Conservation (phyloP, 106 monocot genomes). For the Dendrobium catenatum region DNA sequence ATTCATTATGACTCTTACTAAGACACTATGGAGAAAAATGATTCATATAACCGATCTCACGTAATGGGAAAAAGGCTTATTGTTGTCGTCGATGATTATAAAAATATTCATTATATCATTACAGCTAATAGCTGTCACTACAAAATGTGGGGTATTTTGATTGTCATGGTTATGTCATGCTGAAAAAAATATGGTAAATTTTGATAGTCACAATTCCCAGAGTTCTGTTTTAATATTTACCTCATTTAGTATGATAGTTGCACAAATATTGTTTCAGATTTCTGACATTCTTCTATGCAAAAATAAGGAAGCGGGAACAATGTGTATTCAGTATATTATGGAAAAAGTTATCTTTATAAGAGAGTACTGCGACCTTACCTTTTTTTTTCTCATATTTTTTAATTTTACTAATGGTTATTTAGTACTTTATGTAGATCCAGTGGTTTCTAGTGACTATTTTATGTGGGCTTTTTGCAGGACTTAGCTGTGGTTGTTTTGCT, state of each 20-base stretch:
- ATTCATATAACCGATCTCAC: too few species aligned
- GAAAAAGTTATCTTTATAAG: neutral
- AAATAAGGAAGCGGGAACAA: neutral
- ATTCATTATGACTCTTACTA: neutral
- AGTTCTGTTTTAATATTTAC: neutral
- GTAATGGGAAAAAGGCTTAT: too few species aligned
- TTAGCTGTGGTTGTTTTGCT: constrained; percentile 94
- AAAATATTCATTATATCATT: neutral
- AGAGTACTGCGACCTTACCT: neutral
- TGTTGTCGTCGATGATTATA: too few species aligned
- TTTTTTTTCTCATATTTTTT: neutral
- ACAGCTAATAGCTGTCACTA: neutral
- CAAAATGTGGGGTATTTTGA: neutral
- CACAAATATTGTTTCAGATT: neutral
- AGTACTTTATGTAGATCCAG: neutral
- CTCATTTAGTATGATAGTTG: constrained; percentile 1
- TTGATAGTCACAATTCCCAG: neutral
- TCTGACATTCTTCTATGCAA: neutral
- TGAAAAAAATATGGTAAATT: neutral
- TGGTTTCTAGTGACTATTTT: constrained; percentile 2
- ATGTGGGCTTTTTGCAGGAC: constrained; percentile 44
- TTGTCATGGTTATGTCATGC: neutral
- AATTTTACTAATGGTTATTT: neutral
- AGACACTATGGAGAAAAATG: too few species aligned
- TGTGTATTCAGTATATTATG: neutral